Percentiles rank a stretch among this genome's conserved stretches.
Evolutionary conservation across 805 yeast genomes (phyloP).

Genomic region (Yarrowia porcina): DNA sequence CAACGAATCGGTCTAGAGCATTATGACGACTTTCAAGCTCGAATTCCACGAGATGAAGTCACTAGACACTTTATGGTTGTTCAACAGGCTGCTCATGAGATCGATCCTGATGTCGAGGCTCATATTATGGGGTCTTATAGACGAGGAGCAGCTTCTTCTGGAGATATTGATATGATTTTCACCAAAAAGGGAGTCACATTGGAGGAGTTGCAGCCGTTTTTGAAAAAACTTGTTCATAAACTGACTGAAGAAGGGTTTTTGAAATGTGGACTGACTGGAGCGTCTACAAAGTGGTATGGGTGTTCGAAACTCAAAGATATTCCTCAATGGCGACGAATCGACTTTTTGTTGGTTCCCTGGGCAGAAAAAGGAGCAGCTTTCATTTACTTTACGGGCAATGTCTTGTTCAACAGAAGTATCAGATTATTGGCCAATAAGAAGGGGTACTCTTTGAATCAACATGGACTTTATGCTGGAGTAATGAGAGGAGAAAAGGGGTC

Average conservation of each 20-base stretch:
- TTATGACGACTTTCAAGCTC: slow-evolving; percentile 46
- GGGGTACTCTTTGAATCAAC: slow-evolving; percentile 43
- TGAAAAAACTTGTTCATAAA: slow-evolving; percentile 32
- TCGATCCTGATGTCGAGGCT: slow-evolving; percentile 42
- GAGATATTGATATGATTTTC: slow-evolving; percentile 54
- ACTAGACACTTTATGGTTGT: slow-evolving; percentile 42
- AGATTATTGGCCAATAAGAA: slow-evolving; percentile 45
- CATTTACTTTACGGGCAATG: slow-evolving; percentile 56
- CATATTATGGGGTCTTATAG: slow-evolving; percentile 52
- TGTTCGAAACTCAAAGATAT: slow-evolving; percentile 35
- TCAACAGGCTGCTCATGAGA: slow-evolving; percentile 30
- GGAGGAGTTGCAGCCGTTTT: slow-evolving; percentile 31
- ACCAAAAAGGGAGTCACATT: slow-evolving; percentile 39
- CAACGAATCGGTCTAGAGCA: slow-evolving; percentile 46
- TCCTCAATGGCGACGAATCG: slow-evolving; percentile 51
- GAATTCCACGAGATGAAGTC: slow-evolving; percentile 49
- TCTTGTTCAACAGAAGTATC: slow-evolving; percentile 48
- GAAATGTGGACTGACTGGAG: slow-evolving; percentile 26
- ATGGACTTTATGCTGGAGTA: slow-evolving; percentile 42
- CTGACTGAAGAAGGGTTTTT: slow-evolving; percentile 40
- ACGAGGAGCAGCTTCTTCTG: slow-evolving; percentile 47
- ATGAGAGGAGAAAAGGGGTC: slow-evolving; percentile 25
- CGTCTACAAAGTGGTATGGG: slow-evolving; percentile 38
- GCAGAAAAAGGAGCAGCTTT: slow-evolving; percentile 46
- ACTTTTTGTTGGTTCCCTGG: slow-evolving; percentile 49